Base-by-base conservation (phyloP, 2,329 filamentous ascomycete genomes). In the Pestalotiopsis fici region DNA sequence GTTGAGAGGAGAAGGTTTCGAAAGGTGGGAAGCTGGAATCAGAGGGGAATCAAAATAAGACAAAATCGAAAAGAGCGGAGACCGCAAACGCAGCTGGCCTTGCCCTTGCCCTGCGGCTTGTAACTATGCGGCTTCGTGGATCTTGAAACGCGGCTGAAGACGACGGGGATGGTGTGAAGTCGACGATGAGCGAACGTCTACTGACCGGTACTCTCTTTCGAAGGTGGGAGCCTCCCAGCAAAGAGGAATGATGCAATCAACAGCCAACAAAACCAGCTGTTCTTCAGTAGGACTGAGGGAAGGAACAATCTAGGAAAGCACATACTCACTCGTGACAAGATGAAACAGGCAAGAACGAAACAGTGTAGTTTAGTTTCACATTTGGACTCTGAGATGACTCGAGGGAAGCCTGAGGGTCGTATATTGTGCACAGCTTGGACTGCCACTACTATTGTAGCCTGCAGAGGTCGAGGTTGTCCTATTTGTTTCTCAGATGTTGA, bases 381-480 rank as follows among this genome's bases (percentile, higher is more conserved):
- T 23, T 50, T 21, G n/a, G n/a, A n/a, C n/a, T n/a, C n/a, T 23
- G 5, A 23, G 1, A 3, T 7, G 15, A 23, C 43, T 9, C n/a
- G n/a, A 50, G 43, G 1, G 31, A 35, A 50, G n/a, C n/a, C n/a
- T n/a, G n/a, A n/a, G n/a, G n/a, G n/a, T n/a, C n/a, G n/a, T n/a
- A n/a, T n/a, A n/a, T 11, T 50, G 43, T 50, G 18, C 43, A 50
- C 43, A 50, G 11, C 7, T 50, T 50, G 43, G 43, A 50, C 43
- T n/a, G n/a, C 5, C 1, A 1, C 11, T 0, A 6, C 0, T 35
- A 1, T 35, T 35, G 31, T 35, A 11, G 11, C 31, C 1, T 35
- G 31, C 11, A 35, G 31, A 11, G 31, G 31, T 35, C 31, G 7
- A 1, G 7, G 1, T 35, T 35, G 31, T 35, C 31, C 31, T 1